These are phyloP conservation scores for Claviceps sorghi DNA, from an alignment of 2,329 filamentous ascomycete species.

Conservation along the genomic window DNA sequence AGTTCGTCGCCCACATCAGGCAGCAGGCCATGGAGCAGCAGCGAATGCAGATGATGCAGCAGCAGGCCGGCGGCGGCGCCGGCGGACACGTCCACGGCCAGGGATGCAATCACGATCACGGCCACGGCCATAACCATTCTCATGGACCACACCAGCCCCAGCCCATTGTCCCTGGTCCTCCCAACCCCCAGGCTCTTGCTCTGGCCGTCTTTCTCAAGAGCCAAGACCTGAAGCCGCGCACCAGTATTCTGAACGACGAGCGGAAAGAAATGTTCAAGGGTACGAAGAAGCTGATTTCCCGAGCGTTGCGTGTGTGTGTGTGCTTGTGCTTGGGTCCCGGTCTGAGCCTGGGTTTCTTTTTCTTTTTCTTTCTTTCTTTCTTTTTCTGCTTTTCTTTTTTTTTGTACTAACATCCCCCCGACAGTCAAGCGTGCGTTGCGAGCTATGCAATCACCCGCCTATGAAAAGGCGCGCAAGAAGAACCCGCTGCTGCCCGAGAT, in stretches of 20 bases:
- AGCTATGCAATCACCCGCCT: slow-evolving; percentile 75
- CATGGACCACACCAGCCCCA: slow-evolving; percentile 34
- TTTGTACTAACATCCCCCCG: background rate
- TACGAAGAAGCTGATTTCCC: slow-evolving; percentile 21
- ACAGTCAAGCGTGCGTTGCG: slow-evolving; percentile 91
- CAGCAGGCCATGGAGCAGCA: slow-evolving; percentile 37
- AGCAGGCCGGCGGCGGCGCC: slow-evolving; percentile 1
- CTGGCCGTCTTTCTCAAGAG: slow-evolving; percentile 74
- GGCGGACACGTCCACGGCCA: slow-evolving; percentile 10
- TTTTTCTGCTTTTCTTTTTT: background rate
- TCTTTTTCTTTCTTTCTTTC: background rate
- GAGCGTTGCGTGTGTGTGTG: too few relatives aligned
- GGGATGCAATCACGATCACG: slow-evolving; percentile 15
- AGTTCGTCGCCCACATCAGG: slow-evolving; percentile 63
- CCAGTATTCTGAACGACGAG: slow-evolving; percentile 88
- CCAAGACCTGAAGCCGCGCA: slow-evolving; percentile 78
- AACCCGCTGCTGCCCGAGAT: slow-evolving; percentile 80
- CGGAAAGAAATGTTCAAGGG: slow-evolving; percentile 97
- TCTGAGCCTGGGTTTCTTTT: too few relatives aligned
- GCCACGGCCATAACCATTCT: slow-evolving; percentile 11
- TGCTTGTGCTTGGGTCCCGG: too few relatives aligned
- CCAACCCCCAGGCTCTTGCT: slow-evolving; percentile 77
- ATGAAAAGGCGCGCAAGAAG: slow-evolving; percentile 79
- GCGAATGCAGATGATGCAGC: slow-evolving; percentile 30
- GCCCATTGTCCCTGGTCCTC: slow-evolving; percentile 62